phyloP scores from a whole-genome alignment of 1,139 yeast species.

The Hanseniaspora uvarum region DNA sequence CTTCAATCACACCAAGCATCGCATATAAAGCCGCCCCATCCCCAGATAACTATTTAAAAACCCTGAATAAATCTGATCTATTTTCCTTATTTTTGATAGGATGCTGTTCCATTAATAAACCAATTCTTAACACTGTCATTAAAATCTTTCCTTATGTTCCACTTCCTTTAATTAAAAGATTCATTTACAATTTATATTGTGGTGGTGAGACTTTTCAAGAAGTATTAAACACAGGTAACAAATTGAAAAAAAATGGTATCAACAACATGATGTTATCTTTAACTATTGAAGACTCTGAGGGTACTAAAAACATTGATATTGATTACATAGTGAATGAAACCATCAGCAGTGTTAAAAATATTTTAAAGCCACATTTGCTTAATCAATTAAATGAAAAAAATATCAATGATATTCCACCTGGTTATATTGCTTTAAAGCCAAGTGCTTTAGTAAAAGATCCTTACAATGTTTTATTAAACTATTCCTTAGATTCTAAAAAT shows the following conservation, averaged over 20 bases:
- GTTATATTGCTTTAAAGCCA: conserved; percentile 85
- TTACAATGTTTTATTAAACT: conserved; percentile 59
- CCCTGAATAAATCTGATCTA: conserved; percentile 34
- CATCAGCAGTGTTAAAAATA: conserved; percentile 53
- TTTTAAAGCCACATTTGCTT: conserved; percentile 61
- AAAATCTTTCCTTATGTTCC: conserved; percentile 71
- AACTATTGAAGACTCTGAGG: conserved; percentile 89
- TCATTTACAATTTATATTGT: conserved; percentile 76
- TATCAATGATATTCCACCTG: conserved; percentile 61
- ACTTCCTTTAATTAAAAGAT: conserved; percentile 51
- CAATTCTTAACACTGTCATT: conserved; percentile 50
- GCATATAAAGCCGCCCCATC: conserved; percentile 22
- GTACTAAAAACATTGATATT: conserved; percentile 52
- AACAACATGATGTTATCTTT: conserved; percentile 89
- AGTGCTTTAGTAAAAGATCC: conserved; percentile 79
- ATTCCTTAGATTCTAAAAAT: conserved; percentile 30
- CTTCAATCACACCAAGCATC: background rate
- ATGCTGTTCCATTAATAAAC: conserved; percentile 52
- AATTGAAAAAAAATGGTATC: conserved; percentile 62
- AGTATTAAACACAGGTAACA: conserved; percentile 59
- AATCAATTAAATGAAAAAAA: conserved; percentile 38
- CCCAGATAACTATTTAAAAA: conserved; percentile 29
- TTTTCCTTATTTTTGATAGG: conserved; percentile 60
- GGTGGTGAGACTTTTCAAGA: conserved; percentile 77
- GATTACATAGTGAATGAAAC: conserved; percentile 57